Conservation (phyloP, 2,329 filamentous ascomycete genomes). For the Myrmaecium sp. region DNA sequence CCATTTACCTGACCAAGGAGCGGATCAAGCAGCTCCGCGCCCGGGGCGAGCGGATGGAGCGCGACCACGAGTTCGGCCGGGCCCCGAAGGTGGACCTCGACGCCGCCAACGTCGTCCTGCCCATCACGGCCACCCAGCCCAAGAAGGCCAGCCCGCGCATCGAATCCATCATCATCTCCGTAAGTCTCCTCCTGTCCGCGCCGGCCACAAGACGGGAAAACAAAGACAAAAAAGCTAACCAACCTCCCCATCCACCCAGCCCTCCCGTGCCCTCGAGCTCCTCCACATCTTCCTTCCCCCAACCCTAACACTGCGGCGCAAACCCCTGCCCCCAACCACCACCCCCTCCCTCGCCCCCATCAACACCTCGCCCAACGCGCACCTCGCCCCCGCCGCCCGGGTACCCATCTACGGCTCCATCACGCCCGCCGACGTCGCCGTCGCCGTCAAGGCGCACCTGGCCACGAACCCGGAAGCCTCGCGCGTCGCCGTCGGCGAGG, state of each 20-base stretch:
- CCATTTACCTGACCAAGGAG: slow-evolving; percentile 32
- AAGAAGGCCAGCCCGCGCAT: slow-evolving; percentile 24
- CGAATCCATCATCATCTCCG: slow-evolving; percentile 10
- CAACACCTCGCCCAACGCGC: slow-evolving; percentile 3
- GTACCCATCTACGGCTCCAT: slow-evolving; percentile 37
- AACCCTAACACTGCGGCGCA: slow-evolving; percentile 16
- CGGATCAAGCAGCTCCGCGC: slow-evolving; percentile 28
- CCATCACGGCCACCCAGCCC: slow-evolving; percentile 14
- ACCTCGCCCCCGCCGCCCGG: slow-evolving; percentile 4
- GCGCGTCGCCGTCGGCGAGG: slow-evolving; percentile 30
- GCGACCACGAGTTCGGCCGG: slow-evolving; percentile 29
- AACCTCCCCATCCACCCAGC: slow-evolving; percentile 11
- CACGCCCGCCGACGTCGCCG: slow-evolving; percentile 33
- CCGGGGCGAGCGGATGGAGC: slow-evolving; percentile 26
- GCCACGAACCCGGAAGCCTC: slow-evolving; percentile 34
- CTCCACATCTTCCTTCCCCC: slow-evolving; percentile 30
- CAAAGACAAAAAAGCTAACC: background rate
- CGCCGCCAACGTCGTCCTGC: slow-evolving; percentile 8
- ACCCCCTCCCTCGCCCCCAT: too few species aligned
- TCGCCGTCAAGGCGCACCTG: slow-evolving; percentile 30
- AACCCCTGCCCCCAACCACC: slow-evolving; percentile 3
- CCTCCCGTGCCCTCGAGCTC: slow-evolving; percentile 28
- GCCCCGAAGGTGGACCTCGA: slow-evolving; percentile 13
- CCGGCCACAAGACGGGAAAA: background rate
- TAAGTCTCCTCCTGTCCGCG: background rate